A percentile compares a stretch with the other conserved stretches of the same genome.
Conservation (phyloP, 495 filamentous ascomycete species). For the Lasiosphaeria hispida region DNA sequence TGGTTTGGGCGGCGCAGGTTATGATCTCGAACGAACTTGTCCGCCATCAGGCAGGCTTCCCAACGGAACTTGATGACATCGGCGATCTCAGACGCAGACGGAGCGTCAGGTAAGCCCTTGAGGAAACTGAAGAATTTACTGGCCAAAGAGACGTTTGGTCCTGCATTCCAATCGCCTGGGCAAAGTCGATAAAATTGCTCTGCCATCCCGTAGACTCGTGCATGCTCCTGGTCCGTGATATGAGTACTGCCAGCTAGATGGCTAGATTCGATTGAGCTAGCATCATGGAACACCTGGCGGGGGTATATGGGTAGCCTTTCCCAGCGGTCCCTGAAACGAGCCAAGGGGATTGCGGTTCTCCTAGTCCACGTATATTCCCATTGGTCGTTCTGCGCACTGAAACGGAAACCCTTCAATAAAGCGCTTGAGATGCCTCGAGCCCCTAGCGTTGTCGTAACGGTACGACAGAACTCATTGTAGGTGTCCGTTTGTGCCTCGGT, state of each 20-base stretch:
- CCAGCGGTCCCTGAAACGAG: slow-evolving; percentile 11
- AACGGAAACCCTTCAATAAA: too few species aligned
- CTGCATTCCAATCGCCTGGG: neutral
- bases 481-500: too few species aligned
- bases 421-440: too few species aligned
- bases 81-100: too few species aligned
- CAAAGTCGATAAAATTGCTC: slow-evolving; percentile 1
- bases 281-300: neutral
- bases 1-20: too few species aligned
- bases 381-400: slow-evolving; percentile 5
- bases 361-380: slow-evolving; percentile 5
- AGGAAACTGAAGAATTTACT: neutral
- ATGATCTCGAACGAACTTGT: too few species aligned
- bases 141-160: neutral
- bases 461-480: too few species aligned
- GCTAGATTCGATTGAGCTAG: neutral
- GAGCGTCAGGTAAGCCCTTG: too few species aligned
- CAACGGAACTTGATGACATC: too few species aligned
- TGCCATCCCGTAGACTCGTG: slow-evolving; percentile 3
- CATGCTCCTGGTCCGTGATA: neutral
- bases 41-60: too few species aligned
- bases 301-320: slow-evolving; percentile 2
- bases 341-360: slow-evolving; percentile 5
- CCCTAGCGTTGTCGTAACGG: too few species aligned
- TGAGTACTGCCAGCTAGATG: neutral